Conservation (phyloP, 768 basidiomycete genomes). For the Boletus rubropictus region DNA sequence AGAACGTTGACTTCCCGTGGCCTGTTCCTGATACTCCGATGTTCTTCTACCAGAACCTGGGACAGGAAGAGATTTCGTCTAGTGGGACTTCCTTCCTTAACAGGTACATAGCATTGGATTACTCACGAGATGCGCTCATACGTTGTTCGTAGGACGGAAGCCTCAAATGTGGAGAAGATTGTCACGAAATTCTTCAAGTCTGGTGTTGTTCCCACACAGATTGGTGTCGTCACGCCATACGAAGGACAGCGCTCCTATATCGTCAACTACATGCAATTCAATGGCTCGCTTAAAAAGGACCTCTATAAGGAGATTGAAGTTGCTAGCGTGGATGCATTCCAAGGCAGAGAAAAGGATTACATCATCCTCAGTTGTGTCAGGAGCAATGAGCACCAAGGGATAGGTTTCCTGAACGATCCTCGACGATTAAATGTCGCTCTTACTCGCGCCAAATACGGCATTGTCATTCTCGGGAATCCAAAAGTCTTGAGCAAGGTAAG, state of each 20-base stretch:
- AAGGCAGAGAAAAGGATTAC: conserved; percentile 99
- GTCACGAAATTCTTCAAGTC: conserved; percentile 99
- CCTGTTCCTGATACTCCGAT: conserved; percentile 95
- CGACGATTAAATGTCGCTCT: conserved; percentile 94
- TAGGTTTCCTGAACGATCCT: conserved; percentile 98
- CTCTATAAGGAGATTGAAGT: conserved; percentile 99
- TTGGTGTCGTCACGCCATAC: conserved; percentile 98
- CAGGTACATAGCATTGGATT: conserved; percentile 39
- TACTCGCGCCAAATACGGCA: conserved; percentile 95
- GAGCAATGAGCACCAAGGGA: conserved; percentile 99
- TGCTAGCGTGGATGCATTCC: conserved; percentile 98
- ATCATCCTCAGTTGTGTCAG: conserved; percentile 97
- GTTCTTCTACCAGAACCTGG: conserved; percentile 99
- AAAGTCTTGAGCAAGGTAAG: conserved; percentile 97
- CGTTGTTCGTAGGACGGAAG: conserved; percentile 69
- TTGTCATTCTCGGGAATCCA: conserved; percentile 99
- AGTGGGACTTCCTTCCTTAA: conserved; percentile 99
- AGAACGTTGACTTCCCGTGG: conserved; percentile 99
- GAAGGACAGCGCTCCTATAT: conserved; percentile 98
- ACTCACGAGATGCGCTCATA: conserved; percentile 1
- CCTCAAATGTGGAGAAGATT: conserved; percentile 99
- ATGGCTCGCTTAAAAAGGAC: conserved; percentile 98
- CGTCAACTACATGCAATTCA: conserved; percentile 99
- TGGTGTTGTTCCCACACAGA: conserved; percentile 90
- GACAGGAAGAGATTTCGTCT: conserved; percentile 97